Conservation (phyloP, 495 filamentous ascomycete species). For the Penicilliopsis zonata region DNA sequence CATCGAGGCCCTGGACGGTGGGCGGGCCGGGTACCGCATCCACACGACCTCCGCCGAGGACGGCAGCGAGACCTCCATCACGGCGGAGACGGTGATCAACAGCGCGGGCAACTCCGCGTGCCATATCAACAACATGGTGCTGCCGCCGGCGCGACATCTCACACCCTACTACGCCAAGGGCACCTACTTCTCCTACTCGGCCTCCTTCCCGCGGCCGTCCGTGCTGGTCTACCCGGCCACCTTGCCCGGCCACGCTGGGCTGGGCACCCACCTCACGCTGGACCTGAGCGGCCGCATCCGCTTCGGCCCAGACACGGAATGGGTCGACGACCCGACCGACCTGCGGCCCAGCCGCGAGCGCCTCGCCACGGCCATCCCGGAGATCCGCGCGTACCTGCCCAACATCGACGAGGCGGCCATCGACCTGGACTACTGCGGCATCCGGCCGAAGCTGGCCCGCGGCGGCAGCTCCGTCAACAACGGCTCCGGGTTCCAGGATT, state of each 20-base stretch:
- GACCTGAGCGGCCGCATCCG: constrained; percentile 77
- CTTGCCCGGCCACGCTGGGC: constrained; percentile 62
- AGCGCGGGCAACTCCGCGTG: constrained; percentile 73
- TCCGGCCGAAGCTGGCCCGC: constrained; percentile 72
- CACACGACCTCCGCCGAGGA: constrained; percentile 34
- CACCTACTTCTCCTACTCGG: constrained; percentile 80
- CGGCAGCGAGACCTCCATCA: constrained; percentile 42
- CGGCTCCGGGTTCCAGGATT: constrained; percentile 66
- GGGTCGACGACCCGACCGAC: constrained; percentile 57
- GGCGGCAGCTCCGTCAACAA: constrained; percentile 43
- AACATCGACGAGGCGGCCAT: constrained; percentile 52
- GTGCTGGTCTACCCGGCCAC: constrained; percentile 85
- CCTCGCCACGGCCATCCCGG: constrained; percentile 52
- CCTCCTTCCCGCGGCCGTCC: constrained; percentile 48
- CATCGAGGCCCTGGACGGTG: constrained; percentile 40
- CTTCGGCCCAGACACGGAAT: constrained; percentile 94
- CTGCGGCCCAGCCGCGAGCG: constrained; percentile 41
- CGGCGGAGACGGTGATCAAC: constrained; percentile 67
- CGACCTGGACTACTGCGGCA: constrained; percentile 77
- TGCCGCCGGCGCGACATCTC: constrained; percentile 43
- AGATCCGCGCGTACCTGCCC: constrained; percentile 73
- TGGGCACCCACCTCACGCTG: constrained; percentile 89
- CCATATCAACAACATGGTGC: constrained; percentile 68
- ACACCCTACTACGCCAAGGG: constrained; percentile 81
- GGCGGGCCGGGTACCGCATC: constrained; percentile 40